These are phyloP conservation scores for Oxyria digyna DNA, from an alignment of 148 eudicot genomes.

Conservation along the genomic window DNA sequence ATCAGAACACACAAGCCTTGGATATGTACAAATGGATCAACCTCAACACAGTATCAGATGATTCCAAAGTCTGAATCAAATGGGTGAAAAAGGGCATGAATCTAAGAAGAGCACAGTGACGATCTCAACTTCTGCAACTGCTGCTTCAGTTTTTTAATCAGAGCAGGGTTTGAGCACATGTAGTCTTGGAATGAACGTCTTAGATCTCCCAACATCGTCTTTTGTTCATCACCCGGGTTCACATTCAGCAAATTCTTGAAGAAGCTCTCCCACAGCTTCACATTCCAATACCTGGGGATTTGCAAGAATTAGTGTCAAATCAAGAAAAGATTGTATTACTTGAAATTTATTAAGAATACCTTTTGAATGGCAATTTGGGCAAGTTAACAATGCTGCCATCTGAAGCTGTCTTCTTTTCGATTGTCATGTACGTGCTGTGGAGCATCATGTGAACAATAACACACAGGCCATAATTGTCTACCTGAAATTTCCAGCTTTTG, in stretches of 20 bases:
- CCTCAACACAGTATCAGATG: no score
- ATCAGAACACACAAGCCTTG: neutral
- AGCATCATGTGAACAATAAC: conserved; percentile 90
- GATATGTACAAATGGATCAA: no score
- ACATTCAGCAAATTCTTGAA: conserved; percentile 57
- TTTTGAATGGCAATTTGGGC: conserved; percentile 56
- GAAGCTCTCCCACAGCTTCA: conserved; percentile 56
- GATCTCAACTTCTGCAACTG: conserved; percentile 57
- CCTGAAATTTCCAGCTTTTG: conserved; percentile 89
- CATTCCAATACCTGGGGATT: conserved; percentile 66
- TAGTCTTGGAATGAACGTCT: conserved; percentile 57
- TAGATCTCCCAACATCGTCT: conserved; percentile 30
- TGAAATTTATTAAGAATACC: conserved; percentile 25
- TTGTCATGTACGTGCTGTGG: conserved; percentile 69
- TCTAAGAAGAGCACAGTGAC: conserved; percentile 65
- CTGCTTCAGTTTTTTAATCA: conserved; percentile 66
- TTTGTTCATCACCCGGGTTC: conserved; percentile 44
- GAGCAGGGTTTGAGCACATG: conserved; percentile 46
- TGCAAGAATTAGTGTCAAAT: neutral
- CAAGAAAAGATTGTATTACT: neutral
- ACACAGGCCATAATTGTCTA: conserved; percentile 83
- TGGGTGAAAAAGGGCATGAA: neutral
- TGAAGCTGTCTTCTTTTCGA: conserved; percentile 44
- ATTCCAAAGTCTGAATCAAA: neutral
- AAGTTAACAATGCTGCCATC: conserved; percentile 39